Evolutionary conservation across 1,139 yeast genomes (phyloP).

Genomic region (Scheffersomyces lignicola): DNA sequence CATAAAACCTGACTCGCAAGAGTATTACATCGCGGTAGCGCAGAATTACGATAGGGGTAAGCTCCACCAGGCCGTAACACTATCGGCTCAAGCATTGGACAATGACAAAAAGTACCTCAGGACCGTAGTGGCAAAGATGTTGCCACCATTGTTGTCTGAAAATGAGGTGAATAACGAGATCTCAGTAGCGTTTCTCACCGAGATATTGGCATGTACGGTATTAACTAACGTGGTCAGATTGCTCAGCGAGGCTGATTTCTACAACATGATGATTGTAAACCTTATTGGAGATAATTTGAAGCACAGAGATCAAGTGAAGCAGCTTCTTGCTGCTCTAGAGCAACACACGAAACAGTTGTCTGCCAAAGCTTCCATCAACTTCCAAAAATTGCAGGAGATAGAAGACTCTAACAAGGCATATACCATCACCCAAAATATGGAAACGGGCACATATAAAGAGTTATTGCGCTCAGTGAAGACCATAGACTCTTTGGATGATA

Average conservation of each 20-base stretch:
- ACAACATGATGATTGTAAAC: conserved; percentile 65
- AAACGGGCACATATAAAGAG: conserved; percentile 39
- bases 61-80: conserved; percentile 62
- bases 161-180: conserved; percentile 53
- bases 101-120: conserved; percentile 57
- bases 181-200: conserved; percentile 54
- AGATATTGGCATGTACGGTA: conserved; percentile 56
- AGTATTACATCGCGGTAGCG: conserved; percentile 59
- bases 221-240: conserved; percentile 52
- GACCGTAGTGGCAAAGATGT: conserved; percentile 36
- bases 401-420: conserved; percentile 3
- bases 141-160: conserved; percentile 52
- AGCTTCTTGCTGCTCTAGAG: conserved; percentile 68
- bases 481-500: conserved; percentile 19
- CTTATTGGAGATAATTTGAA: conserved; percentile 65
- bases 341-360: conserved; percentile 46
- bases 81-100: conserved; percentile 38
- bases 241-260: conserved; percentile 73
- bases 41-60: conserved; percentile 56
- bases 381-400: conserved; percentile 4
- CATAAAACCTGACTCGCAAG: conserved; percentile 33
- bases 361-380: conserved; percentile 4
- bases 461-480: conserved; percentile 31
- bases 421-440: conserved; percentile 25
- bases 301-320: conserved; percentile 75